Conservation (phyloP, 2,329 filamentous ascomycete species). For the Diaporthe citriasiana region DNA sequence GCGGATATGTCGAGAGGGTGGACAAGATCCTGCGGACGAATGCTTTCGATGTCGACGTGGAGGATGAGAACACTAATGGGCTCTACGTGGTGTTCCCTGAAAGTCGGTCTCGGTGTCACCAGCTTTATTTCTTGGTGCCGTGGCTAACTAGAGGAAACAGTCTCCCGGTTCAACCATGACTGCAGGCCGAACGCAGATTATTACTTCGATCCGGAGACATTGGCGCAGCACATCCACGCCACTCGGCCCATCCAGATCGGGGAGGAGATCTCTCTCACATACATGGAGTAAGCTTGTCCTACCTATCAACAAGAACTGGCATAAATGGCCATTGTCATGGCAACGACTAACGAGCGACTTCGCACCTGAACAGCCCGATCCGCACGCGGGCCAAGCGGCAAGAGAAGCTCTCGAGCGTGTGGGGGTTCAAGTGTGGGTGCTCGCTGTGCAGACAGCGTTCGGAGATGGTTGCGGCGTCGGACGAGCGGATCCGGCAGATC, state of each 20-base stretch:
- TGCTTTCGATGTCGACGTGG: conserved; percentile 55
- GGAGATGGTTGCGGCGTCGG: conserved; percentile 51
- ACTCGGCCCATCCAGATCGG: conserved; percentile 56
- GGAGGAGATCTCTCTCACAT: conserved; percentile 60
- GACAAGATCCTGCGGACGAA: conserved; percentile 56
- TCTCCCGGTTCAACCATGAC: conserved; percentile 61
- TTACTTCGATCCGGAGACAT: conserved; percentile 55
- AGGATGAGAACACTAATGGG: conserved; percentile 49
- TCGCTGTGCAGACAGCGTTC: conserved; percentile 53
- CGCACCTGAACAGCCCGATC: conserved; percentile 47
- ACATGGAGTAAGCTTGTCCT: conserved; percentile 53
- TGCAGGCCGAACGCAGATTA: conserved; percentile 62
- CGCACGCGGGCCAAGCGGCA: conserved; percentile 50
- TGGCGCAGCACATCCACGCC: conserved; percentile 57
- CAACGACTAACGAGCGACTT: not conserved
- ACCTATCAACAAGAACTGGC: not conserved
- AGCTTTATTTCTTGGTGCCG: not conserved
- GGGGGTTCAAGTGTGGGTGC: conserved; percentile 60
- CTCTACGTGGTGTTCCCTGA: conserved; percentile 58
- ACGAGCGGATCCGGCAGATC: conserved; percentile 56
- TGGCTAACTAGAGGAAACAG: conserved; percentile 40
- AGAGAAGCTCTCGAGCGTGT: conserved; percentile 50
- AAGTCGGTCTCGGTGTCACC: conserved; percentile 45
- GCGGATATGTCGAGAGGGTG: conserved; percentile 49
- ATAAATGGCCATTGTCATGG: not conserved